Percentiles rank a stretch among this genome's conserved stretches.
phyloP scores from a whole-genome alignment of 1,284 basidiomycete species.

The Limonomyces culmigenus region DNA sequence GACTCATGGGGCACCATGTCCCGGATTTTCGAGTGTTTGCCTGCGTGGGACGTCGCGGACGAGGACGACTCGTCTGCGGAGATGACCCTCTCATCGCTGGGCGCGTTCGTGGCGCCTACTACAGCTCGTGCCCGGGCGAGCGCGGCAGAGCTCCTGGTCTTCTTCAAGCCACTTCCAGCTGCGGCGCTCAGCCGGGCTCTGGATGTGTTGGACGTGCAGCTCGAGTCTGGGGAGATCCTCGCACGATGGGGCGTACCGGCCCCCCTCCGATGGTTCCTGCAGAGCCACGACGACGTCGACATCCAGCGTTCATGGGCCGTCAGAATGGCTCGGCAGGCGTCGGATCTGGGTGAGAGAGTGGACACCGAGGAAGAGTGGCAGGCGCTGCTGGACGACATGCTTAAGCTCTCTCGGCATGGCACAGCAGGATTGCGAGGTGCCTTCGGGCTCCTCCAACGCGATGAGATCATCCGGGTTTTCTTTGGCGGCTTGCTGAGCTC shows the following conservation, averaged over 20 bases:
- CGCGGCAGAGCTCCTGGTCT: constrained; percentile 61
- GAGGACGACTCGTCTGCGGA: constrained; percentile 52
- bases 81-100: constrained; percentile 66
- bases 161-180: constrained; percentile 64
- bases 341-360: constrained; percentile 34
- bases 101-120: constrained; percentile 62
- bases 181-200: constrained; percentile 64
- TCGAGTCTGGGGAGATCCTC: constrained; percentile 85
- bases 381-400: constrained; percentile 77
- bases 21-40: constrained; percentile 83
- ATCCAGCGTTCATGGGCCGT: constrained; percentile 80
- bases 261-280: constrained; percentile 72
- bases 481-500: constrained; percentile 71
- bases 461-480: constrained; percentile 67
- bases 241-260: constrained; percentile 73
- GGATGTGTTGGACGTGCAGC: constrained; percentile 82
- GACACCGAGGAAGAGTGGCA: constrained; percentile 66
- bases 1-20: constrained; percentile 75
- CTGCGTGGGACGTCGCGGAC: constrained; percentile 60
- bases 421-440: constrained; percentile 52
- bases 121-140: constrained; percentile 37
- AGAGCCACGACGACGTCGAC: constrained; percentile 42
- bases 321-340: constrained; percentile 64
- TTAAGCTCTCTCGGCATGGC: constrained; percentile 54
- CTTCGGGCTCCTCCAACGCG: constrained; percentile 55